phyloP scores from a whole-genome alignment of 2,329 filamentous ascomycete genomes.

The Uncinocarpus reesii region DNA sequence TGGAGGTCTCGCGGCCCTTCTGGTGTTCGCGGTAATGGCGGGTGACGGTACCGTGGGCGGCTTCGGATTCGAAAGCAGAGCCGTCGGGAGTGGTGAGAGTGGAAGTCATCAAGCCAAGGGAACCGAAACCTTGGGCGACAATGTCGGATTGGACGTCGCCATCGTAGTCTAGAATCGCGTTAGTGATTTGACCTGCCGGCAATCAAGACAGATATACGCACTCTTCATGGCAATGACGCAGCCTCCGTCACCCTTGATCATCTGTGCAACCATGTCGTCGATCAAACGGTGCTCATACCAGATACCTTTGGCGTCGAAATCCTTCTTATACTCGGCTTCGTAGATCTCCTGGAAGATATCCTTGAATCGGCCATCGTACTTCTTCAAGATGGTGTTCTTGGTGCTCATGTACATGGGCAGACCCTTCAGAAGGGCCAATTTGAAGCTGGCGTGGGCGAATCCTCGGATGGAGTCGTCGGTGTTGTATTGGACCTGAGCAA shows the following conservation, averaged over 20 bases:
- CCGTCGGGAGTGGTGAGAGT: constrained; percentile 94
- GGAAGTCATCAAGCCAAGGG: constrained; percentile 95
- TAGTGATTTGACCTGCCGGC: too few relatives aligned
- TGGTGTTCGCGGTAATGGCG: constrained; percentile 98
- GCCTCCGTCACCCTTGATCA: constrained; percentile 96
- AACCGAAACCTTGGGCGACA: constrained; percentile 95
- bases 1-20: constrained; percentile 93
- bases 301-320: constrained; percentile 84
- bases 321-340: constrained; percentile 71
- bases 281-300: constrained; percentile 99
- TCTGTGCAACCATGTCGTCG: constrained; percentile 99
- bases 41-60: constrained; percentile 94
- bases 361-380: constrained; percentile 98
- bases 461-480: constrained; percentile 89
- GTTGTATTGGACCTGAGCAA: constrained; percentile 96
- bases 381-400: constrained; percentile 99
- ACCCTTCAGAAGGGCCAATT: constrained; percentile 77
- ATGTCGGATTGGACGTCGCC: constrained; percentile 98
- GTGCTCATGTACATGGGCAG: constrained; percentile 99
- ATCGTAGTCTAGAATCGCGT: constrained; percentile 66
- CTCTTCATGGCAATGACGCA: constrained; percentile 98
- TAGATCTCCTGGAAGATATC: constrained; percentile 98
- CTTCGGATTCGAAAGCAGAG: constrained; percentile 94
- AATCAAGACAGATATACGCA: constrained; percentile 30
- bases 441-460: constrained; percentile 94